Conservation (phyloP, 2,329 filamentous ascomycete species). For the Penicillium sclerotiorum region DNA sequence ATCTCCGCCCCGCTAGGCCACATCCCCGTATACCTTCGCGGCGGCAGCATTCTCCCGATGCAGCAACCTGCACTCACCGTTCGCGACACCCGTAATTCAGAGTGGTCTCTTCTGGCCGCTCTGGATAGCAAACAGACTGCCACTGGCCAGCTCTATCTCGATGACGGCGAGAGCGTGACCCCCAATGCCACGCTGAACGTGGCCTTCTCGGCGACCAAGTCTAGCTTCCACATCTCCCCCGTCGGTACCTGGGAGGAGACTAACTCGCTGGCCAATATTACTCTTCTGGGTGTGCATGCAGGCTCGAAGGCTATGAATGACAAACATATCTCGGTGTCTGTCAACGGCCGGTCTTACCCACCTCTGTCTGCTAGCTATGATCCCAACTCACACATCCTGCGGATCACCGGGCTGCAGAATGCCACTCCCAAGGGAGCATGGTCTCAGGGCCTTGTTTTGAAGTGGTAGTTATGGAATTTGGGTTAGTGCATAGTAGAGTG, state of each 20-base stretch:
- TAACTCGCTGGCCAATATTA: conserved; percentile 68
- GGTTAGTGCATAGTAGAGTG: too few species aligned
- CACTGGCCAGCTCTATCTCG: conserved; percentile 67
- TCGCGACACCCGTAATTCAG: conserved; percentile 60
- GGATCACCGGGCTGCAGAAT: conserved; percentile 53
- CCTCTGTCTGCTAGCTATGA: conserved; percentile 53
- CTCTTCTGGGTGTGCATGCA: conserved; percentile 59
- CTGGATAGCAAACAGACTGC: conserved; percentile 60
- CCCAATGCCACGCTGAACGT: conserved; percentile 61
- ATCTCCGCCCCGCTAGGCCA: conserved; percentile 65
- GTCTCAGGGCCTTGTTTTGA: conserved; percentile 59
- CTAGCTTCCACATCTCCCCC: conserved; percentile 52
- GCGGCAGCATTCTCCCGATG: conserved; percentile 67
- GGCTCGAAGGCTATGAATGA: conserved; percentile 16
- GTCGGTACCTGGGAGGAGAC: conserved; percentile 58
- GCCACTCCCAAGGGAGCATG: conserved; percentile 61
- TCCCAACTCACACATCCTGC: conserved; percentile 51
- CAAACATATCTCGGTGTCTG: conserved; percentile 44
- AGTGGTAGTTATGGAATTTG: conserved; percentile 51
- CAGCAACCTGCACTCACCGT: conserved; percentile 72
- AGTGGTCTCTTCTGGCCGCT: conserved; percentile 69
- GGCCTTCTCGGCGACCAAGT: conserved; percentile 32
- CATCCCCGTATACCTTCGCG: conserved; percentile 72
- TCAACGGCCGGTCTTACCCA: conserved; percentile 55
- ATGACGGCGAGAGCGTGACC: conserved; percentile 70